A percentile compares a stretch with the other conserved stretches of the same genome.
phyloP scores from a whole-genome alignment of 495 filamentous ascomycete species.

The Tetracladium setigerum region DNA sequence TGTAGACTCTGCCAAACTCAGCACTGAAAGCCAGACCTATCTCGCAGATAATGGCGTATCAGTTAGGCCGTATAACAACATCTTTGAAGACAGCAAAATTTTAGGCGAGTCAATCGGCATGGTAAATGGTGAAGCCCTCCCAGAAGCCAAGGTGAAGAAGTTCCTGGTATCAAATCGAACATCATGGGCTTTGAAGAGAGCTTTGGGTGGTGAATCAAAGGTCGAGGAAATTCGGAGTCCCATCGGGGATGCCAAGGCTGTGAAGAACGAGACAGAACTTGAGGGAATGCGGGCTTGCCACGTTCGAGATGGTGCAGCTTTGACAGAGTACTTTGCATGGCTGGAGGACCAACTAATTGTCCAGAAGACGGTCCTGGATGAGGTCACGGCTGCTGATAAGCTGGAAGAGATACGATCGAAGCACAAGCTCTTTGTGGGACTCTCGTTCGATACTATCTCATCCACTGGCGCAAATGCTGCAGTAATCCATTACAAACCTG shows the following conservation, averaged over 20 bases:
- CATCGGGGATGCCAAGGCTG: slow-evolving; percentile 89
- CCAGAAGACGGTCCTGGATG: slow-evolving; percentile 69
- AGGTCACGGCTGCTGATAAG: slow-evolving; percentile 86
- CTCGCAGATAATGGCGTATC: slow-evolving; percentile 60
- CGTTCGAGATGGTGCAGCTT: slow-evolving; percentile 85
- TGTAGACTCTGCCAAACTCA: slow-evolving; percentile 72
- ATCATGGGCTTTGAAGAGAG: slow-evolving; percentile 88
- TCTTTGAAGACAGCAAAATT: slow-evolving; percentile 69
- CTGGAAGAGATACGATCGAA: slow-evolving; percentile 76
- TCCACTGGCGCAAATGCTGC: slow-evolving; percentile 93
- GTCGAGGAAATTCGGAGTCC: slow-evolving; percentile 86
- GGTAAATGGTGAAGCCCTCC: slow-evolving; percentile 13
- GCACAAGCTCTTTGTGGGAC: slow-evolving; percentile 76
- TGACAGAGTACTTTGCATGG: slow-evolving; percentile 95
- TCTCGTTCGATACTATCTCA: slow-evolving; percentile 95
- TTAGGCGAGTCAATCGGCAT: slow-evolving; percentile 41
- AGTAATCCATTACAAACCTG: slow-evolving; percentile 95
- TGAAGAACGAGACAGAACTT: slow-evolving; percentile 90
- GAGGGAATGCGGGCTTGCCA: slow-evolving; percentile 93
- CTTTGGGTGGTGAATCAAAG: slow-evolving; percentile 78
- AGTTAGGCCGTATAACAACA: slow-evolving; percentile 76
- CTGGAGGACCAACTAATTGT: slow-evolving; percentile 77
- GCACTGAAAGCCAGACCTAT: slow-evolving; percentile 57
- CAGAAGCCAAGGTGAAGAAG: slow-evolving; percentile 45
- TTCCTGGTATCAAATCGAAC: slow-evolving; percentile 83